A percentile compares a stretch with the other conserved stretches of the same genome.
Conservation (phyloP, 306 rosid species). For the Lathyrus sativus region DNA sequence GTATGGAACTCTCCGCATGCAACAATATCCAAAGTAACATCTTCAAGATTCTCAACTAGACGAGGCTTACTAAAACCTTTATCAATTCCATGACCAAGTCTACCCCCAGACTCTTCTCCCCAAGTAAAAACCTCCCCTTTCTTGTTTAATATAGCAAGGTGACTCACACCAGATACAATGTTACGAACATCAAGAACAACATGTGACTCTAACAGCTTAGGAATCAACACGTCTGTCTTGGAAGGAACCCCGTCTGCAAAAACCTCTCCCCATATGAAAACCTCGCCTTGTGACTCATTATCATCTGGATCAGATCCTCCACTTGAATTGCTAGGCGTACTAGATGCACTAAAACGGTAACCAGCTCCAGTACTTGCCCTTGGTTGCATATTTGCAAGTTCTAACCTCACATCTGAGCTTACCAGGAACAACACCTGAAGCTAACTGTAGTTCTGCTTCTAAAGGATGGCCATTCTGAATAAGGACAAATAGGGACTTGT, state of each 20-base stretch:
- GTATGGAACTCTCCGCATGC: constrained; percentile 91
- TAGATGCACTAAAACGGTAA: constrained; percentile 71
- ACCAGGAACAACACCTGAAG: constrained; percentile 43
- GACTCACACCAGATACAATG: constrained; percentile 69
- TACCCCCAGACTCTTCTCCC: constrained; percentile 94
- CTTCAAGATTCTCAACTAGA: constrained; percentile 62
- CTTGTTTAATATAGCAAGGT: constrained; percentile 71
- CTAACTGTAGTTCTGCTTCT: constrained; percentile 46
- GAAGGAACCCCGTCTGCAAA: constrained; percentile 57
- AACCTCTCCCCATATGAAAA: constrained; percentile 84
- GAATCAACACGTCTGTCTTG: constrained; percentile 62
- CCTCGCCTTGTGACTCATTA: constrained; percentile 69
- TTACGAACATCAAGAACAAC: constrained; percentile 72
- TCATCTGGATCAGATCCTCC: constrained; percentile 84
- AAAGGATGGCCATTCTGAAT: constrained; percentile 43
- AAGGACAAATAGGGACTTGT: constrained; percentile 29
- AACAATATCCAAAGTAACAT: constrained; percentile 55
- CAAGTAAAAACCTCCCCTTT: constrained; percentile 94
- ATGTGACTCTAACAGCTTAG: constrained; percentile 72
- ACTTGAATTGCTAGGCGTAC: constrained; percentile 63
- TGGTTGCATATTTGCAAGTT: constrained; percentile 66
- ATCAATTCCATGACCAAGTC: constrained; percentile 84
- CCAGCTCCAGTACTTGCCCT: constrained; percentile 70
- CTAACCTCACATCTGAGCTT: constrained; percentile 66
- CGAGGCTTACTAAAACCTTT: constrained; percentile 55